Conservation (phyloP, 331 rosid genomes). For the Prunus yedoensis region DNA sequence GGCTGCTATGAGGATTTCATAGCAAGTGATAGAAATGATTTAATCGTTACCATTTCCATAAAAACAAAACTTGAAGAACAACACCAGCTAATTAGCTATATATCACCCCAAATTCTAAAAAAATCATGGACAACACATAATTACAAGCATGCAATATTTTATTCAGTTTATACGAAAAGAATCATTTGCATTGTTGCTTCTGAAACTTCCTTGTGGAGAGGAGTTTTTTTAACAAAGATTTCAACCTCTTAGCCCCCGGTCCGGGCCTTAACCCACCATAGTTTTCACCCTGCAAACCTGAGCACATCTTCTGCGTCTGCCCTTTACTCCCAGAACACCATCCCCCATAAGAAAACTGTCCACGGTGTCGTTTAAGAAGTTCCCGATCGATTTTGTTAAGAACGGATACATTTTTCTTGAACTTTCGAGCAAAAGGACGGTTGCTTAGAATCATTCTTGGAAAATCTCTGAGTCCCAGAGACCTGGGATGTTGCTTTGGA, state of each 20-base stretch:
- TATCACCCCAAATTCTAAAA: neutral
- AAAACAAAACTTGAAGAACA: neutral
- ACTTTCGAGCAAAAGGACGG: constrained; percentile 89
- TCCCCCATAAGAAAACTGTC: constrained; percentile 58
- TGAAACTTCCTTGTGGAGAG: constrained; percentile 38
- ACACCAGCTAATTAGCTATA: neutral
- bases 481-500: constrained; percentile 88
- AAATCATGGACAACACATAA: neutral
- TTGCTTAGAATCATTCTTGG: constrained; percentile 52
- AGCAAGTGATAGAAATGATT: neutral
- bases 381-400: constrained; percentile 73
- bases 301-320: constrained; percentile 34
- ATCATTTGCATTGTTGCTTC: constrained; percentile 67
- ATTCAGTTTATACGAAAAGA: constrained; percentile 3
- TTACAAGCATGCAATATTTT: neutral
- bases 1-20: no score
- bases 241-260: constrained; percentile 62
- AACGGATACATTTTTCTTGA: constrained; percentile 59
- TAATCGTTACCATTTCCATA: neutral
- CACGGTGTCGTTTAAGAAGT: constrained; percentile 50
- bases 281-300: constrained; percentile 42
- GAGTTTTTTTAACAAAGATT: constrained; percentile 43
- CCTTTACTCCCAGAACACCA: constrained; percentile 61
- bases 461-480: constrained; percentile 60
- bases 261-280: constrained; percentile 70